Evolutionary conservation across 176 grass and related monocot genomes (phyloP).

Genomic region (Sorghum bicolor): Sorghum_bicolor_NCBIv3 NC_012875.2:15098501-15099000

Average conservation of each 20-base stretch:
- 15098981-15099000: not conserved
- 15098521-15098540: conserved; percentile 27
- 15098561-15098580: conserved; percentile 39
- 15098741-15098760: conserved; percentile 47
- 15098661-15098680: not conserved
- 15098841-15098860: not conserved
- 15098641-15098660: conserved; percentile 28
- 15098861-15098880: not conserved
- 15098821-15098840: not conserved
- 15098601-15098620: conserved; percentile 42
- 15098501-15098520: conserved; percentile 1
- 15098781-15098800: conserved; percentile 46
- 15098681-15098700: conserved; percentile 11
- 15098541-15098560: not conserved
- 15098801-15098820: conserved; percentile 14
- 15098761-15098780: conserved; percentile 65
- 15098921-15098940: not conserved
- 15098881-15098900: not conserved
- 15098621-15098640: conserved; percentile 27
- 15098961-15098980: not conserved
- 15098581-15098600: conserved; percentile 32
- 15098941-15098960: not conserved
- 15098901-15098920: not conserved
- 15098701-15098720: conserved; percentile 31
- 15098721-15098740: conserved; percentile 38